These are phyloP conservation scores for Linderina pennispora DNA, from an alignment of 192 early-diverging fungal species.

Conservation along the genomic window DNA sequence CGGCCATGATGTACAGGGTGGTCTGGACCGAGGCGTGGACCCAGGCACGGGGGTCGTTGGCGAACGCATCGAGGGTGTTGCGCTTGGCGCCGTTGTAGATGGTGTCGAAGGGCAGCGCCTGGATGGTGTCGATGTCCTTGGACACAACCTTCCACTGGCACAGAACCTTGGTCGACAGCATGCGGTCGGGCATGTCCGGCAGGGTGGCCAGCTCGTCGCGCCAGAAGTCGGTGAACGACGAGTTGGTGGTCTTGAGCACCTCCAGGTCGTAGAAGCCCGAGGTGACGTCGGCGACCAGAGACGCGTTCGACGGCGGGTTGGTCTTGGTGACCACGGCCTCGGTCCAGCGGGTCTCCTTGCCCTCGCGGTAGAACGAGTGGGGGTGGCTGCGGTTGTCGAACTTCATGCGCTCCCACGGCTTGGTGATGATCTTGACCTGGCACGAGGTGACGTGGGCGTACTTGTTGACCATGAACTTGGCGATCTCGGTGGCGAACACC, in stretches of 20 bases:
- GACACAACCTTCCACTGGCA: conserved; percentile 54
- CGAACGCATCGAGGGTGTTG: conserved; percentile 69
- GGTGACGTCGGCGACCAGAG: too few species aligned
- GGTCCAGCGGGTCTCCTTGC: conserved; percentile 61
- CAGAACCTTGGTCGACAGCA: conserved; percentile 69
- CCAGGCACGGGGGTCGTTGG: conserved; percentile 58
- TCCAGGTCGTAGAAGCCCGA: conserved; percentile 61
- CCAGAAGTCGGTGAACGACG: conserved; percentile 68
- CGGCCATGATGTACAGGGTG: conserved; percentile 73
- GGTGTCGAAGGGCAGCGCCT: conserved; percentile 46
- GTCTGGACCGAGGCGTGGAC: conserved; percentile 72
- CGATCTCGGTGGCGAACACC: conserved; percentile 63
- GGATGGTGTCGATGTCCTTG: conserved; percentile 6
- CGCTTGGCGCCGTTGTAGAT: conserved; percentile 54
- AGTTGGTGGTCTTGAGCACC: conserved; percentile 80
- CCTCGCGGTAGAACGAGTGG: conserved; percentile 68
- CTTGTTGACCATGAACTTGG: conserved; percentile 61
- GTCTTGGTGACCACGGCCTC: conserved; percentile 45
- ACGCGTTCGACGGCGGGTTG: conserved; percentile 13
- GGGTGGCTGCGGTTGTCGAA: conserved; percentile 56
- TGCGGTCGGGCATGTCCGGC: conserved; percentile 65
- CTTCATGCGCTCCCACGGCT: conserved; percentile 70
- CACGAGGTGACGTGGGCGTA: conserved; percentile 63
- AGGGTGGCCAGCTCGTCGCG: conserved; percentile 70
- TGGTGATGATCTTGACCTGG: conserved; percentile 60